phyloP scores from a whole-genome alignment of 768 basidiomycete species.

The Myochromella boudieri region DNA sequence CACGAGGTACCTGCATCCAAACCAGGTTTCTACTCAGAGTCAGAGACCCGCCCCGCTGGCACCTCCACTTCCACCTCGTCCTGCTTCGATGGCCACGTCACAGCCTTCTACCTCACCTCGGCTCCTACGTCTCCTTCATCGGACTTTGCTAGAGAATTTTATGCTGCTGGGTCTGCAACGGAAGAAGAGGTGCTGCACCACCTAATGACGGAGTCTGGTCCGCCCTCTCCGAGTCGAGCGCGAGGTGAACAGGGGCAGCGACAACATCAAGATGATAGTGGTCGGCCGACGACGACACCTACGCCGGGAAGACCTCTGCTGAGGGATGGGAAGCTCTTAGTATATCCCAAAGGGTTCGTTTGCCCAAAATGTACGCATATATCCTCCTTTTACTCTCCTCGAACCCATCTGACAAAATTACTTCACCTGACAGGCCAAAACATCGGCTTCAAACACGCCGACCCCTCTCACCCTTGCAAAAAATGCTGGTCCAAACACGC shows the following conservation, averaged over 20 bases:
- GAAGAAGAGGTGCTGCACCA: background rate
- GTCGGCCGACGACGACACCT: slow-evolving; percentile 57
- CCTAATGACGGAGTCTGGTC: background rate
- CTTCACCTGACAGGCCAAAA: slow-evolving; percentile 58
- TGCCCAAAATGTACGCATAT: slow-evolving; percentile 67
- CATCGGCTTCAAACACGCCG: slow-evolving; percentile 69
- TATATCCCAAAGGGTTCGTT: slow-evolving; percentile 63
- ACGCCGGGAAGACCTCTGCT: slow-evolving; percentile 69
- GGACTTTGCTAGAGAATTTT: slow-evolving; percentile 66
- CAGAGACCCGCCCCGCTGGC: background rate
- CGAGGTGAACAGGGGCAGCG: no score
- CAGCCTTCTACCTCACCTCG: background rate
- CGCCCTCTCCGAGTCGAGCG: background rate
- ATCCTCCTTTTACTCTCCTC: background rate
- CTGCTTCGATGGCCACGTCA: slow-evolving; percentile 19
- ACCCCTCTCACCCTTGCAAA: slow-evolving; percentile 66
- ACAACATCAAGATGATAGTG: no score
- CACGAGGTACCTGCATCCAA: background rate
- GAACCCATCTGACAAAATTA: background rate
- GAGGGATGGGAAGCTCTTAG: slow-evolving; percentile 56
- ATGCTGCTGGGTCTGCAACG: slow-evolving; percentile 41
- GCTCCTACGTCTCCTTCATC: slow-evolving; percentile 26
- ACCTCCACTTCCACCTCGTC: slow-evolving; percentile 22
- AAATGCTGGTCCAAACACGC: slow-evolving; percentile 76
- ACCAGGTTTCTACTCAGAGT: background rate